A percentile compares a stretch with the other conserved stretches of the same genome.
Conservation (phyloP, 768 basidiomycete genomes). For the Mycena rebaudengoi region DNA sequence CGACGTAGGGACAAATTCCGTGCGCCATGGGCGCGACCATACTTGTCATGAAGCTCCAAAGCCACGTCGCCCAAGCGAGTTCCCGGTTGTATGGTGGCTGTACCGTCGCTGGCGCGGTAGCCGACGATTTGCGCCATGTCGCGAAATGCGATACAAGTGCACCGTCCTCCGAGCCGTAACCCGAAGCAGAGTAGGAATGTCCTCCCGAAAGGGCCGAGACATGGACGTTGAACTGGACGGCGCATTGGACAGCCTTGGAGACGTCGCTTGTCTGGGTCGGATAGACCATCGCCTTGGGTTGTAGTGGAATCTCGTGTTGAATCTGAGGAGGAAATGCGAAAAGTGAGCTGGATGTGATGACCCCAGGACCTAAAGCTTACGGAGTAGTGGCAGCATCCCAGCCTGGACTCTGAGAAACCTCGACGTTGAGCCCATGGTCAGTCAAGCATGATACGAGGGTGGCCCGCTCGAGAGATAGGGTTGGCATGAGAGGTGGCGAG, state of each 20-base stretch:
- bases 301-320: constrained; percentile 11
- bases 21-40: constrained; percentile 33
- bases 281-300: constrained; percentile 10
- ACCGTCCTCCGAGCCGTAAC: constrained; percentile 9
- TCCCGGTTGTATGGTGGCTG: constrained; percentile 27
- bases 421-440: background rate
- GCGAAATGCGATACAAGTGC: constrained; percentile 8
- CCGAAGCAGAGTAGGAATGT: constrained; percentile 16
- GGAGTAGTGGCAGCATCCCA: background rate
- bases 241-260: background rate
- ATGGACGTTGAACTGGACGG: background rate
- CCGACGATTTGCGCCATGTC: constrained; percentile 10
- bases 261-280: background rate
- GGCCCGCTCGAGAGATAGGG: background rate
- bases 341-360: background rate
- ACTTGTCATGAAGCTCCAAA: background rate
- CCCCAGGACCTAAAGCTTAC: background rate
- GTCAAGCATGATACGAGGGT: background rate
- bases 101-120: background rate
- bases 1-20: constrained; percentile 40
- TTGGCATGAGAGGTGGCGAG: background rate
- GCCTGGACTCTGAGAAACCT: background rate
- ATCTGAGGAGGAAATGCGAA: background rate
- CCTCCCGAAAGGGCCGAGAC: constrained; percentile 16
- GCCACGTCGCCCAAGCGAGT: constrained; percentile 23